These are phyloP conservation scores for Candida saitoana DNA, from an alignment of 805 yeast genomes.

Conservation along the genomic window DNA sequence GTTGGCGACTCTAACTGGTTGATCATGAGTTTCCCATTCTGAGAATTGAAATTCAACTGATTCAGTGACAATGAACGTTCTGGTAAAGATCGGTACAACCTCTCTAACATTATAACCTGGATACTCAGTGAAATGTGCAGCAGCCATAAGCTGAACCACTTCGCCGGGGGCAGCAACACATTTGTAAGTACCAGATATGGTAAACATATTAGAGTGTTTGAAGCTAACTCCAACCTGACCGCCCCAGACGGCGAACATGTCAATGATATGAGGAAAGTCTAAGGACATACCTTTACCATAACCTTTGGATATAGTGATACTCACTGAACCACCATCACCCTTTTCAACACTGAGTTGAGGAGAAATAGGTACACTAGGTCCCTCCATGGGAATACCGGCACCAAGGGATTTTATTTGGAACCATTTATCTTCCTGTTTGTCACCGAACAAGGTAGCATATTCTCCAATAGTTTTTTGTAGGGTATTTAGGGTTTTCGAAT, in stretches of 20 bases:
- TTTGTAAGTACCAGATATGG: constrained; percentile 1
- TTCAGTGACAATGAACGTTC: background rate
- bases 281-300: constrained; percentile 2
- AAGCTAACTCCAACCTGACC: constrained; percentile 1
- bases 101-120: constrained; percentile 3
- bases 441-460: background rate
- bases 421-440: background rate
- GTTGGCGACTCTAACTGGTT: background rate
- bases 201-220: background rate
- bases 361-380: background rate
- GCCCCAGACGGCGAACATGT: background rate
- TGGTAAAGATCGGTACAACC: background rate
- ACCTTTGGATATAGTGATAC: background rate
- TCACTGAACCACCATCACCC: constrained; percentile 2
- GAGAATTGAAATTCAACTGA: background rate
- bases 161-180: background rate
- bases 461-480: constrained; percentile 2
- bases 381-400: background rate
- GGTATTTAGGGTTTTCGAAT: constrained; percentile 1
- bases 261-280: constrained; percentile 4
- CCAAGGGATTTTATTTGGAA: constrained; percentile 1
- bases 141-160: constrained; percentile 1
- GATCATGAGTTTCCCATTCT: constrained; percentile 3
- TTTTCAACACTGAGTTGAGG: background rate
- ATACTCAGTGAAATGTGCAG: background rate